phyloP scores from a whole-genome alignment of 129 eudicot species.

The Flaveria linearis region DNA sequence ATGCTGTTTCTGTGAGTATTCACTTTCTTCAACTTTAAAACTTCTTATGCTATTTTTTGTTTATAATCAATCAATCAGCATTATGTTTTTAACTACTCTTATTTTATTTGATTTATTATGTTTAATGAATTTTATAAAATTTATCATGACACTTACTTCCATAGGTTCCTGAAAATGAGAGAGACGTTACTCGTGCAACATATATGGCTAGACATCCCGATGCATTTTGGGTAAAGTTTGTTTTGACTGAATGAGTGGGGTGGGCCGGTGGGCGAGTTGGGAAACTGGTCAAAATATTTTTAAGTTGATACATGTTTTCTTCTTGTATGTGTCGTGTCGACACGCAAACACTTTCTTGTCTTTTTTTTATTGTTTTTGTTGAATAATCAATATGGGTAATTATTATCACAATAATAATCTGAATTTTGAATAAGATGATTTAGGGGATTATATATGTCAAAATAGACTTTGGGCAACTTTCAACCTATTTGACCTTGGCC shows the following conservation, averaged over 20 bases:
- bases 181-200: constrained; percentile 57
- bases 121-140: constrained; percentile 14
- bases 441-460: neutral
- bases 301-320: neutral
- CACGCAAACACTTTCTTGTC: neutral
- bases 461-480: neutral
- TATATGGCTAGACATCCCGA: constrained; percentile 86
- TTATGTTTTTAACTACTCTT: neutral
- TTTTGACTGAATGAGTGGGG: neutral
- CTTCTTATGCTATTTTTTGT: neutral
- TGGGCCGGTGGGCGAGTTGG: neutral
- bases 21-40: neutral
- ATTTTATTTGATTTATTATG: constrained; percentile 7
- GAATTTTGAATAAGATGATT: neutral
- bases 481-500: neutral
- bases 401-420: neutral
- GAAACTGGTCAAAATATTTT: neutral
- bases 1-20: constrained; percentile 68
- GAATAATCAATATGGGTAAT: neutral
- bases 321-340: neutral
- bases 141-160: neutral
- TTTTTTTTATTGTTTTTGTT: neutral
- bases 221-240: constrained; percentile 75
- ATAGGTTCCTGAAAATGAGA: constrained; percentile 66
- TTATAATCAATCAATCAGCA: constrained; percentile 1